Evolutionary conservation across 768 basidiomycete species (phyloP).

Genomic region (Hygrophoropsis aurantiaca): DNA sequence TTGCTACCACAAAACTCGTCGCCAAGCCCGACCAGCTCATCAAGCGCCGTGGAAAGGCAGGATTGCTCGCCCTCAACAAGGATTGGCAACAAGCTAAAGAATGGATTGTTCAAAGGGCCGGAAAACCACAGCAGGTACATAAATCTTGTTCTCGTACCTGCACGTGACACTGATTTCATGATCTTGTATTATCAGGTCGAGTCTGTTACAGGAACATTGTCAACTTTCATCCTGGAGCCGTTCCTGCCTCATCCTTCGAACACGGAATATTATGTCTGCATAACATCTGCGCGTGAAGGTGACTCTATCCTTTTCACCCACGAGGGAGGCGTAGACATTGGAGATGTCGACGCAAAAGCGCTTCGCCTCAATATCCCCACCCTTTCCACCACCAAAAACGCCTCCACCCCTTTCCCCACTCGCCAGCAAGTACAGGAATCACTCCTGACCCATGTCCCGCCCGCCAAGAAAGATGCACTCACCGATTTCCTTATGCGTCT

Average conservation of each 20-base stretch:
- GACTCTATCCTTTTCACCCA: constrained; percentile 98
- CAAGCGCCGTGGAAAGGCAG: constrained; percentile 99
- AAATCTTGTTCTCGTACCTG: background rate
- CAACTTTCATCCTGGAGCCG: constrained; percentile 98
- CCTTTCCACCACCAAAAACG: constrained; percentile 26
- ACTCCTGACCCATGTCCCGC: constrained; percentile 82
- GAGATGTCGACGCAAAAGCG: constrained; percentile 97
- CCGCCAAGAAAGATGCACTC: constrained; percentile 84
- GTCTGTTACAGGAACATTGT: constrained; percentile 89
- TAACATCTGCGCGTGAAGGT: constrained; percentile 92
- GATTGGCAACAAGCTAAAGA: constrained; percentile 81
- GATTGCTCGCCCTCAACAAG: constrained; percentile 93
- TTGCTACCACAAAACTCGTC: constrained; percentile 83
- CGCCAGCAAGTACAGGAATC: constrained; percentile 72
- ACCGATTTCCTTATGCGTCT: constrained; percentile 93
- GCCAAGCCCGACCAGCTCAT: constrained; percentile 98
- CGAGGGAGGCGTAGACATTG: constrained; percentile 98
- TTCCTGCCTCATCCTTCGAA: constrained; percentile 94
- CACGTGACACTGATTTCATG: constrained; percentile 16
- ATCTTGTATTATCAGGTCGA: constrained; percentile 63
- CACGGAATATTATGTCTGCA: constrained; percentile 97
- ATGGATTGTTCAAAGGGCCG: constrained; percentile 88
- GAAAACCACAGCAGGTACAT: constrained; percentile 86
- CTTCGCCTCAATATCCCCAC: constrained; percentile 86
- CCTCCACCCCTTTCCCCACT: constrained; percentile 67